Evolutionary conservation across 306 rosid genomes (phyloP), one percentile per base, ranked within the genome.

Genomic region (Elaeagnus macrophylla): DNA sequence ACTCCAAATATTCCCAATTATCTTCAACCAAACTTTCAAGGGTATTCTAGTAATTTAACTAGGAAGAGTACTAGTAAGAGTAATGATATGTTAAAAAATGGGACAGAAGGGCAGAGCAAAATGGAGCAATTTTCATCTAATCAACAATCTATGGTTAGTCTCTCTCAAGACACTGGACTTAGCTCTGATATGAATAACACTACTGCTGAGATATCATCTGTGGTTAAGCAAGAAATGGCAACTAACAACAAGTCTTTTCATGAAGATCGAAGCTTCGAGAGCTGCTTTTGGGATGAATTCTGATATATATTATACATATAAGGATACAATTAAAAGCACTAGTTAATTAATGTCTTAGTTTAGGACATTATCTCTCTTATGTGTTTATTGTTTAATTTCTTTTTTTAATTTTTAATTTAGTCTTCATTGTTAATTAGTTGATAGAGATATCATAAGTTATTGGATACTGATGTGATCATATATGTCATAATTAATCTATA

Each of bases 101-200:
- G 3, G 12, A 8, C 14, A 5, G 11, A 7, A 1, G 60, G 68
- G 16, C 61, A 69, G 70, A 76, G 94, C 79, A 81, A 79, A 69
- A 60, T 64, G 72, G 95, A 79, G 62, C 89, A 67, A 6, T 82
- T 81, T 62, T 81, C 94, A 5, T 67, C 81, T 0, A 51, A 51
- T 39, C 77, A 83, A 63, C 93, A 78, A 39, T 79, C 84, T 10
- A 38, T 61, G 84, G 71, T 79, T 3, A 82, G 82, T 40, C 61
- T 67, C 39, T 85, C 95, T 3, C 95, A 80, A 48, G 95, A 85
- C 49, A 85, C 90, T 0, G 83, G 88, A 11, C 55, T 80, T 7
- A 85, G 88, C 84, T 77, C 81, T 15, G 86, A 85, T 67, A 60
- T 71, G 61, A 83, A 73, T 76, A 67, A 79, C 44, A 60, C 37